Evolutionary conservation across 495 filamentous ascomycete genomes (phyloP).

Genomic region (Lasiosphaeris hirsuta): DNA sequence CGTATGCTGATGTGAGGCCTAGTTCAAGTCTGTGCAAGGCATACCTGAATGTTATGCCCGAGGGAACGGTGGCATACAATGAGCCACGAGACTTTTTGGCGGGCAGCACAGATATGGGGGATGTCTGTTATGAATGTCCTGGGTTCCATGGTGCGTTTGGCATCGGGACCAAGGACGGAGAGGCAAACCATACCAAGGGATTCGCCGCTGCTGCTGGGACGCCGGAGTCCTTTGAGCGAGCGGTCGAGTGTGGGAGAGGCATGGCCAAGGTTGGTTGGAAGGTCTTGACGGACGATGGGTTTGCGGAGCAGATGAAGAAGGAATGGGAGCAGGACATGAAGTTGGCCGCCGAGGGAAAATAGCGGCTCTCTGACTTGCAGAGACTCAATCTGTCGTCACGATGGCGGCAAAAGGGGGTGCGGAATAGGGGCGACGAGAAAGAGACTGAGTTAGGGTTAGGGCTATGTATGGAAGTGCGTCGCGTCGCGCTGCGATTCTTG

Average conservation of each 20-base stretch:
- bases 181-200: conserved; percentile 52
- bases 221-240: conserved; percentile 42
- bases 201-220: conserved; percentile 54
- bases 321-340: conserved; percentile 43
- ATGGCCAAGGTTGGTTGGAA: conserved; percentile 54
- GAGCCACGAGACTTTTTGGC: conserved; percentile 42
- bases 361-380: no score
- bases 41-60: conserved; percentile 50
- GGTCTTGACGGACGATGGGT: conserved; percentile 45
- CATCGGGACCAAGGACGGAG: conserved; percentile 43
- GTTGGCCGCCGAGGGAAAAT: conserved; percentile 8
- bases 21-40: conserved; percentile 47
- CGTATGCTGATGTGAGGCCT: conserved; percentile 52
- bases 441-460: no score
- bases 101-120: conserved; percentile 48
- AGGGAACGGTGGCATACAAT: conserved; percentile 36
- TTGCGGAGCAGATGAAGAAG: conserved; percentile 36
- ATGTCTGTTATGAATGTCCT: conserved; percentile 55
- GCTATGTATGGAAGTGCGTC: no score
- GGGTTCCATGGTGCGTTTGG: conserved; percentile 57
- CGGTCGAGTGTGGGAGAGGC: conserved; percentile 51
- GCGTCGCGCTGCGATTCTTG: no score
- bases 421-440: not conserved
- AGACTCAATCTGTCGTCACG: no score
- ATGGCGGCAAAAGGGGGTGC: not conserved